Conservation (phyloP, 108 stramenopile species). For the Cylindrotheca fusiformis region DNA sequence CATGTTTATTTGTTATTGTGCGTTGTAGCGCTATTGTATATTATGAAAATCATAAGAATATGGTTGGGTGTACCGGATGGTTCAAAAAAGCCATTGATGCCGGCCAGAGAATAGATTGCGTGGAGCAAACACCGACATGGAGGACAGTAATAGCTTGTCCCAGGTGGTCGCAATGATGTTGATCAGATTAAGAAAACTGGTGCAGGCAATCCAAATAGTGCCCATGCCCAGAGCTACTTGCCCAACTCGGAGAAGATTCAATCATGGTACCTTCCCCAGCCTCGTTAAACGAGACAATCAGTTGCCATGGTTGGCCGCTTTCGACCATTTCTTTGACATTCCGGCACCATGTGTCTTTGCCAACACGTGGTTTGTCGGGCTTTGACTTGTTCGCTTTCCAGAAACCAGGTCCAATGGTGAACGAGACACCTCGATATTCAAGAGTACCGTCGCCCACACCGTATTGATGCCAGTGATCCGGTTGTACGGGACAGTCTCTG, state of each 20-base stretch:
- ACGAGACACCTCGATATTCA: slow-evolving; percentile 13
- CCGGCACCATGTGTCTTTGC: slow-evolving; percentile 10
- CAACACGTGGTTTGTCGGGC: slow-evolving; percentile 8
- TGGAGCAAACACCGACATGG: too few relatives aligned
- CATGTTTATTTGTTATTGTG: too few relatives aligned
- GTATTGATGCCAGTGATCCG: slow-evolving; percentile 36
- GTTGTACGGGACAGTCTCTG: slow-evolving; percentile 26
- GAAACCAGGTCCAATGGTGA: slow-evolving; percentile 36
- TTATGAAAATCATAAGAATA: too few relatives aligned
- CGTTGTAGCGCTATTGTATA: too few relatives aligned
- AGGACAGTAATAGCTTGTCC: too few relatives aligned
- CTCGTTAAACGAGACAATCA: slow-evolving; percentile 40
- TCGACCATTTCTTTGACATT: slow-evolving; percentile 29
- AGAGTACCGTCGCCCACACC: slow-evolving; percentile 12
- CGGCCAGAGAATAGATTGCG: too few relatives aligned
- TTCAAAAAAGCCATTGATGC: too few relatives aligned
- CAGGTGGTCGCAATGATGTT: too few relatives aligned
- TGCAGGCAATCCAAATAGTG: slow-evolving; percentile 35
- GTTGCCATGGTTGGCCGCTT: slow-evolving; percentile 33
- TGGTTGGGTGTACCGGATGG: too few relatives aligned
- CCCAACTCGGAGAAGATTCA: slow-evolving; percentile 27
- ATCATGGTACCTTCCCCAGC: slow-evolving; percentile 29
- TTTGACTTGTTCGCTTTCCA: slow-evolving; percentile 26
- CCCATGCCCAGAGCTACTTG: slow-evolving; percentile 29
- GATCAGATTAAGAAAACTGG: slow-evolving; percentile 17